Evolutionary conservation across 1,284 basidiomycete genomes (phyloP).

Genomic region (Lentinula novae-zelandiae): DNA sequence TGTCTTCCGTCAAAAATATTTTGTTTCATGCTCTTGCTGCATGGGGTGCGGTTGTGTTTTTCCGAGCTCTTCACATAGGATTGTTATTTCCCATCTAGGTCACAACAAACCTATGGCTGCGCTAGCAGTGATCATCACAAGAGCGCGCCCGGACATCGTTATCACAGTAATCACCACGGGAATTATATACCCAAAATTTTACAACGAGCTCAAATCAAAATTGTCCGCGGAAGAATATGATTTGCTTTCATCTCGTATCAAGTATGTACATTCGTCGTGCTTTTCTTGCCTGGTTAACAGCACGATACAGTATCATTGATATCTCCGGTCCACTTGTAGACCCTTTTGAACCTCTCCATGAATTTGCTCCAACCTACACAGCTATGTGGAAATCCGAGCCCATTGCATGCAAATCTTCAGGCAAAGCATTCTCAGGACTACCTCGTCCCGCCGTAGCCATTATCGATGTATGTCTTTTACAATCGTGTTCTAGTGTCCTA

Average conservation of each 20-base stretch:
- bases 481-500: background rate
- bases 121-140: background rate
- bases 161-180: conserved; percentile 3
- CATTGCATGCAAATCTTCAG: conserved; percentile 5
- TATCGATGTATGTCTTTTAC: conserved; percentile 3
- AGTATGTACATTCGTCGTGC: background rate
- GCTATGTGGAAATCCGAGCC: conserved; percentile 4
- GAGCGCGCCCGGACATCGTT: conserved; percentile 3
- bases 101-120: conserved; percentile 8
- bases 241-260: background rate
- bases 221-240: background rate
- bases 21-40: background rate
- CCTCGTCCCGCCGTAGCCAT: conserved; percentile 3
- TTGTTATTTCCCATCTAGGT: background rate
- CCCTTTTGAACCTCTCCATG: background rate
- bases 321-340: background rate
- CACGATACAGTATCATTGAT: conserved; percentile 1
- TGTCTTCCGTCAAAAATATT: conserved; percentile 4
- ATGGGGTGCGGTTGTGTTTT: background rate
- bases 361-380: conserved; percentile 2
- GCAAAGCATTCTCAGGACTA: background rate
- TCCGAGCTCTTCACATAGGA: background rate
- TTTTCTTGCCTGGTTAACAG: background rate
- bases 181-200: conserved; percentile 2
- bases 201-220: conserved; percentile 3